Percentiles rank a stretch among this genome's conserved stretches.
Conservation (phyloP, 1,139 yeast species). For the Ogataea hybrid region DNA sequence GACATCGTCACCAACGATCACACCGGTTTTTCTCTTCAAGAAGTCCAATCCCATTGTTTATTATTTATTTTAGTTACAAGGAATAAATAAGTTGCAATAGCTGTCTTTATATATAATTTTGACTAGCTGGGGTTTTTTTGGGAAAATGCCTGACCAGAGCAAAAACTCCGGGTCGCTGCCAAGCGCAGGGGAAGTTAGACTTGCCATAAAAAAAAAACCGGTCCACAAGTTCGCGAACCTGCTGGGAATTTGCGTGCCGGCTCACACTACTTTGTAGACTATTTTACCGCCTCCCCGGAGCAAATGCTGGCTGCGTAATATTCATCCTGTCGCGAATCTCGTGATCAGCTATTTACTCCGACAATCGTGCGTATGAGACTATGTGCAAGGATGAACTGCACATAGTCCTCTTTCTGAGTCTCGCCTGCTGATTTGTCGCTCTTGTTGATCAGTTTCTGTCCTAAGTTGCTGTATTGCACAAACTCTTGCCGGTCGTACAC, state of each 20-base stretch:
- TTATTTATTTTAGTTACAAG: constrained; percentile 1
- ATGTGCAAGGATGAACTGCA: constrained; percentile 16
- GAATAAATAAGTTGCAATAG: constrained; percentile 2
- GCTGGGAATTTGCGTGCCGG: constrained; percentile 3
- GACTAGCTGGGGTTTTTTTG: constrained; percentile 1
- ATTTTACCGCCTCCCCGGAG: constrained; percentile 3
- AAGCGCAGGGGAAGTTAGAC: constrained; percentile 13
- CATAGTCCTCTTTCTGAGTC: constrained; percentile 6
- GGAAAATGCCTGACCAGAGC: constrained; percentile 5
- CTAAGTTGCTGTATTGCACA: constrained; percentile 21
- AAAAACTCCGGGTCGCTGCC: constrained; percentile 23
- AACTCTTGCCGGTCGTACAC: constrained; percentile 24
- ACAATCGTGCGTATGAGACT: constrained; percentile 15
- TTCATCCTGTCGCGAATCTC: neutral
- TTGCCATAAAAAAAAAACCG: constrained; percentile 7
- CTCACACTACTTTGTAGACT: constrained; percentile 5
- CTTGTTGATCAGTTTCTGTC: constrained; percentile 14
- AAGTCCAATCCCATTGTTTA: constrained; percentile 36
- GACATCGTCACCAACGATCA: constrained; percentile 98
- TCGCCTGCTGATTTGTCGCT: constrained; percentile 1
- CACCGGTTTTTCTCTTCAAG: constrained; percentile 91
- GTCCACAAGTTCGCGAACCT: constrained; percentile 3
- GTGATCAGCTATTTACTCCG: constrained; percentile 11
- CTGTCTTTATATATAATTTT: constrained; percentile 5
- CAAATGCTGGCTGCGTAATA: neutral